These are phyloP conservation scores for Luvunga scandens DNA, from an alignment of 345 rosid genomes.

Conservation along the genomic window DNA sequence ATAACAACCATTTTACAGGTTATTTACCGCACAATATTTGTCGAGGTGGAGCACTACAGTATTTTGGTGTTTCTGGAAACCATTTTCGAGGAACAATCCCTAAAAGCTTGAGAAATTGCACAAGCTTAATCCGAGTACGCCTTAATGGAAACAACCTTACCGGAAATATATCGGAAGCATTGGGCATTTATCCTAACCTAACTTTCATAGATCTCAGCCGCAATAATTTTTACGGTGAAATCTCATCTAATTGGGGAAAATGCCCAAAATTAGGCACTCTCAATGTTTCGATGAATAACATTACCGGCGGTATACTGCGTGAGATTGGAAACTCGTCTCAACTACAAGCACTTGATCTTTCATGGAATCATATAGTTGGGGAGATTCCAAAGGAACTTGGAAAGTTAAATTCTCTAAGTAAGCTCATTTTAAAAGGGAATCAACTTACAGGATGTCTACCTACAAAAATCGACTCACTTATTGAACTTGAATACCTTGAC, in stretches of 20 bases:
- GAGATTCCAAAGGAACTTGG: conserved; percentile 20
- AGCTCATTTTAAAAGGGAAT: conserved; percentile 17
- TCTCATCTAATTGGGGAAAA: background rate
- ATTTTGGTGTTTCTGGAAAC: rapidly evolving
- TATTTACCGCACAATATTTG: no score
- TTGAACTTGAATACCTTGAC: background rate
- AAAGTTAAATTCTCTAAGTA: conserved; percentile 7
- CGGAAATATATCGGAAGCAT: background rate
- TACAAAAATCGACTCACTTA: background rate
- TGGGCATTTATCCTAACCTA: background rate
- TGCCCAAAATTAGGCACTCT: background rate
- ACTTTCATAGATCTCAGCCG: background rate
- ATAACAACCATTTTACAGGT: conserved; percentile 7
- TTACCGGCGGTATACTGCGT: background rate
- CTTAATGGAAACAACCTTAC: background rate
- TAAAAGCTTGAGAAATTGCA: conserved; percentile 11
- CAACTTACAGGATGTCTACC: background rate
- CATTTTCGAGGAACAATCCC: conserved; percentile 13
- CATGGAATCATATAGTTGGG: conserved; percentile 17
- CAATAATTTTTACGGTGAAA: background rate
- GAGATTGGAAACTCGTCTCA: conserved; percentile 7
- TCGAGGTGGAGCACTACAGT: no score
- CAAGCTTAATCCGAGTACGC: background rate
- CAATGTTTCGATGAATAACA: background rate
- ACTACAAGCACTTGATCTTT: conserved; percentile 13